A percentile compares a stretch with the other conserved stretches of the same genome.
Evolutionary conservation across 2,329 filamentous ascomycete genomes (phyloP).

Genomic region (Ascochyta lentis): DNA sequence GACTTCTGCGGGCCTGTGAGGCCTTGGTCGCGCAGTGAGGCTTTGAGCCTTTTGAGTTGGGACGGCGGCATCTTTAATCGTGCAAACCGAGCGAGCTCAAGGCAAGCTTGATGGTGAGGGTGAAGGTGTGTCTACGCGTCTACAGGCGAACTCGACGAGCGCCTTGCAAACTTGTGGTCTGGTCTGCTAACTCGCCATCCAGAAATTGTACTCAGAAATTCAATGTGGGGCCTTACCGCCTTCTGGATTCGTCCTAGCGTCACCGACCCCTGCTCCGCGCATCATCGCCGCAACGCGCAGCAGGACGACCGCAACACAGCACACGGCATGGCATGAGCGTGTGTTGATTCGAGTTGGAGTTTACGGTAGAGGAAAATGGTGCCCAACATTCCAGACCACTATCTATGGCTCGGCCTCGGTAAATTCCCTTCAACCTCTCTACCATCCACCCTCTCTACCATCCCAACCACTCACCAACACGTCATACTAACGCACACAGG

Average conservation of each 20-base stretch:
- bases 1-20: constrained; percentile 91
- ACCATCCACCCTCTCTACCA: neutral
- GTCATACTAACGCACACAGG: constrained; percentile 49
- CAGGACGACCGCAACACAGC: constrained; percentile 20
- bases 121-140: too few species aligned
- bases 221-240: constrained; percentile 20
- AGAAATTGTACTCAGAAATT: constrained; percentile 33
- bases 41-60: constrained; percentile 94
- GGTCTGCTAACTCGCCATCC: constrained; percentile 4
- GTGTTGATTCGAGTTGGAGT: too few species aligned
- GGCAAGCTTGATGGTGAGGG: too few species aligned
- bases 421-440: constrained; percentile 27
- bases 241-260: neutral
- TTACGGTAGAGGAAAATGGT: constrained; percentile 34
- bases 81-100: neutral
- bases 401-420: constrained; percentile 57
- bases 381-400: constrained; percentile 51
- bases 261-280: constrained; percentile 19
- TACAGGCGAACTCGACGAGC: too few species aligned
- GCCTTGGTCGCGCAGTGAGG: constrained; percentile 86
- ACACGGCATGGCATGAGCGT: neutral
- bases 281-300: neutral
- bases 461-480: too few species aligned
- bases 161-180: too few species aligned
- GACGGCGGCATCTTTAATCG: constrained; percentile 80